phyloP scores from a whole-genome alignment of 331 rosid genomes.

The Malus hybrid region DNA sequence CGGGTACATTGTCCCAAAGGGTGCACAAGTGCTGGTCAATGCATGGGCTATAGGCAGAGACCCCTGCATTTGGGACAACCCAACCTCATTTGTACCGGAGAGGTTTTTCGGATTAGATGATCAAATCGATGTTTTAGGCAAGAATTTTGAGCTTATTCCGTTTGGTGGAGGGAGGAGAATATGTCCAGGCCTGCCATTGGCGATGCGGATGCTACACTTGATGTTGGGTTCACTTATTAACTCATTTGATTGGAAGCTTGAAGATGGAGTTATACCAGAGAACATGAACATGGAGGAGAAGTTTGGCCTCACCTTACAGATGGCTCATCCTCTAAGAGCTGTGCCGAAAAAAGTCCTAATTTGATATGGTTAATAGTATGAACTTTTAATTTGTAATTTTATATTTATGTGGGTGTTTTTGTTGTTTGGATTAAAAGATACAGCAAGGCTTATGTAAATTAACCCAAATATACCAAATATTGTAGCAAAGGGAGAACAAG shows the following conservation, averaged over 20 bases:
- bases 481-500: no score
- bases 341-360: background rate
- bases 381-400: no score
- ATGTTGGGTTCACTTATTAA: background rate
- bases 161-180: background rate
- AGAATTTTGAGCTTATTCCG: background rate
- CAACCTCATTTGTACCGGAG: background rate
- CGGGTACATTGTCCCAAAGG: constrained; percentile 5
- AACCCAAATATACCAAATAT: no score
- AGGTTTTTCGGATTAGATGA: background rate
- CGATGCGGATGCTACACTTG: background rate
- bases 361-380: no score
- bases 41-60: constrained; percentile 6
- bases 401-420: no score
- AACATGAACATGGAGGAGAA: background rate
- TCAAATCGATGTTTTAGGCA: background rate
- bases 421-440: no score
- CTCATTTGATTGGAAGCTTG: background rate
- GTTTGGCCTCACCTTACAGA: background rate
- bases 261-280: background rate
- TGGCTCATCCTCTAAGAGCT: background rate
- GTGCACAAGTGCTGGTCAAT: background rate
- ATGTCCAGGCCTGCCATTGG: background rate
- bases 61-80: background rate
- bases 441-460: no score